Base-by-base conservation (phyloP, 192 early-diverging fungal genomes). In the Backusella mclennaniae region DNA sequence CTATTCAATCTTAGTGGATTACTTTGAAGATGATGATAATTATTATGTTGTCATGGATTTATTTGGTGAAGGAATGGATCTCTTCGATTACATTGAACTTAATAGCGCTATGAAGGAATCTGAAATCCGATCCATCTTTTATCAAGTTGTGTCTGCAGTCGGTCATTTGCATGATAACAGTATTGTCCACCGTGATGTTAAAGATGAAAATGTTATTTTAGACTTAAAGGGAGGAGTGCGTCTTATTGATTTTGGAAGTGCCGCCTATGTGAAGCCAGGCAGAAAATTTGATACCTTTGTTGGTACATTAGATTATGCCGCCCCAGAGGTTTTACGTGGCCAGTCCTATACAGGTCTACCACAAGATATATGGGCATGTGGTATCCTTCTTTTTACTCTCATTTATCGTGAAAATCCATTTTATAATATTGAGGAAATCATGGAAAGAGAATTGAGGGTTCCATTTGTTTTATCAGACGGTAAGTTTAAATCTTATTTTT, bases 121-220 rank as follows among this genome's bases (percentile, higher is more conserved):
- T 77, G 68, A 77, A 76, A 76, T 82, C 19, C 49, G 49, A 11
- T 31, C 66, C 41, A 77, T 87, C 2, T 87, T 87, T 23, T 36
- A 66, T 8, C 85, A 86, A 68, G 71, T 87, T 9, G 79, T 49
- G 2, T 31, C 35, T 4, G 84, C 83, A 2, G 80, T 87, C 41
- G 41, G 69, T 44, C 84, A 87, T 69, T 66, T 87, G 14, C 91
- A 93, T 79, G 74, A 77, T 71, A 81, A 89, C 63, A 82, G 84
- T 11, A 89, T 94, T 72, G 91, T 89, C 31, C 86, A 86, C 79
- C 83, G 95, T 31, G 89, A 96, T 78, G 93, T 96, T 79, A 96
- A 96, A 79, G 89, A 95, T 19, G 95, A 96, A 77, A 96, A 96
- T 71, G 79, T 96, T 17, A 80, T 95, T 69, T 80, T 96, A n/a